phyloP scores from a whole-genome alignment of 441 rosid genomes.

The Pelargonium fulgidum region DNA sequence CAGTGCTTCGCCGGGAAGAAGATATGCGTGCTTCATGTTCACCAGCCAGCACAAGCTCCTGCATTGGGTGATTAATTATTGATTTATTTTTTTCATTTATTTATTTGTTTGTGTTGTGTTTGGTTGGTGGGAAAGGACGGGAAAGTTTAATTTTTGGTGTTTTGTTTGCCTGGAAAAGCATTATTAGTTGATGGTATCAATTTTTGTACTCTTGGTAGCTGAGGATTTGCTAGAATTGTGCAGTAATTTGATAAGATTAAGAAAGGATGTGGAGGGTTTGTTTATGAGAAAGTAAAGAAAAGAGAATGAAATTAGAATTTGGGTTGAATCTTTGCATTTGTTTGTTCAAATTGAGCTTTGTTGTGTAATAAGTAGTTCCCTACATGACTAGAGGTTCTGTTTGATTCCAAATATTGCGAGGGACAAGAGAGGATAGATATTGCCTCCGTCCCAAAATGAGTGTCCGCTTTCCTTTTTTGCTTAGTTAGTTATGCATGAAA shows the following conservation, averaged over 20 bases:
- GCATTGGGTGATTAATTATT: constrained; percentile 58
- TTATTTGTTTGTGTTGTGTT: neutral
- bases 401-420: neutral
- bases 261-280: neutral
- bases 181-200: neutral
- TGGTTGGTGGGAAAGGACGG: neutral
- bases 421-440: neutral
- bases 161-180: neutral
- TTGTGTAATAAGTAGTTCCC: neutral
- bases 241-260: neutral
- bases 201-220: neutral
- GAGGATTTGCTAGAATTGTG: neutral
- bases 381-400: neutral
- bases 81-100: neutral
- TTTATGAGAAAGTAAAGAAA: neutral
- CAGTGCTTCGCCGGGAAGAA: constrained; percentile 55
- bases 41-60: constrained; percentile 35
- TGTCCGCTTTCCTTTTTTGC: neutral
- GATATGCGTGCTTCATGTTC: constrained; percentile 75
- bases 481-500: too few relatives aligned
- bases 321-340: neutral
- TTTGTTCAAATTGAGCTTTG: neutral
- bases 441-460: neutral
- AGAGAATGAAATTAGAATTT: neutral
- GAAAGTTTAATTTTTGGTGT: neutral